phyloP scores from a whole-genome alignment of 2,329 filamentous ascomycete genomes.

The Parastagonospora nodorum region DNA sequence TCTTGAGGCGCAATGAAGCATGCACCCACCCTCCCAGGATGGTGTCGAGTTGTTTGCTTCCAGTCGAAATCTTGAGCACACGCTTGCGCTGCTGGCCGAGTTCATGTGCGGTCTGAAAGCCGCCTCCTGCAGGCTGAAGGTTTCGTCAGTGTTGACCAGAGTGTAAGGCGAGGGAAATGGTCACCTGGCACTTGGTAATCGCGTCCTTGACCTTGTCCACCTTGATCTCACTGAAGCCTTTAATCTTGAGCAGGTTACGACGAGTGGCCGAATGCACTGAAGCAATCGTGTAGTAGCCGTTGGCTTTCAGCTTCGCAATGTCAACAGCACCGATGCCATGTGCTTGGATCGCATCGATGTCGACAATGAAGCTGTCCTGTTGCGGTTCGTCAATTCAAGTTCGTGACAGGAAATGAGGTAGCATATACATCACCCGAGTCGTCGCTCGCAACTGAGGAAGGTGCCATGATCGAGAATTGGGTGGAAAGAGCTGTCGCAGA shows the following conservation, averaged over 20 bases:
- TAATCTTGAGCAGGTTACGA: slow-evolving; percentile 67
- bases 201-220: slow-evolving; percentile 74
- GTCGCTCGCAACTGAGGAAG: slow-evolving; percentile 59
- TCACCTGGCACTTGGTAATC: slow-evolving; percentile 63
- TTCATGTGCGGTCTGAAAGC: slow-evolving; percentile 70
- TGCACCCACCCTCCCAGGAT: slow-evolving; percentile 63
- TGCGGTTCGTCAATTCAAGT: neutral
- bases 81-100: slow-evolving; percentile 66
- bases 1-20: neutral
- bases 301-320: slow-evolving; percentile 67
- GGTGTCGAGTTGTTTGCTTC: slow-evolving; percentile 70
- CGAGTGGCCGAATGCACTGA: slow-evolving; percentile 65
- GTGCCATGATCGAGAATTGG: slow-evolving; percentile 28
- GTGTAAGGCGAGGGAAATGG: neutral
- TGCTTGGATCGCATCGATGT: slow-evolving; percentile 69
- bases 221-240: slow-evolving; percentile 72
- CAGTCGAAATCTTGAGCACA: slow-evolving; percentile 69
- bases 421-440: slow-evolving; percentile 56
- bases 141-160: slow-evolving; percentile 12
- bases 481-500: slow-evolving; percentile 4
- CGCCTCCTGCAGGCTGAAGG: slow-evolving; percentile 59
- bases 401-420: neutral
- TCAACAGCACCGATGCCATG: slow-evolving; percentile 70
- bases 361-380: slow-evolving; percentile 63
- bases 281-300: slow-evolving; percentile 67